These are phyloP conservation scores for Cercospora citrullina DNA, from an alignment of 2,329 filamentous ascomycete species.

Conservation along the genomic window DNA sequence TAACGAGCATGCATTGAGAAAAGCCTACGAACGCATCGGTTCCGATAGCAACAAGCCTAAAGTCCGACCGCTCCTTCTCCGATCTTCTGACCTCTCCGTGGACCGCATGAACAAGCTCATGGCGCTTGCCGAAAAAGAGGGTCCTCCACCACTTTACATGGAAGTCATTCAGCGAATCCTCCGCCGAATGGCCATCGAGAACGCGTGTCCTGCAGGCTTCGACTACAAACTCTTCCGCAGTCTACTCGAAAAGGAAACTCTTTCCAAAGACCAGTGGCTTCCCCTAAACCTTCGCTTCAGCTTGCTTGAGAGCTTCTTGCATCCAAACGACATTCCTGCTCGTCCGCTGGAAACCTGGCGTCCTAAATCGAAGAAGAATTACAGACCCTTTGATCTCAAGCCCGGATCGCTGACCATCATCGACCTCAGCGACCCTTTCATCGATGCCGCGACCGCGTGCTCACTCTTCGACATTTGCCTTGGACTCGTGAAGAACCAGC, in stretches of 20 bases:
- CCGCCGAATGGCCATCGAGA: conserved; percentile 54
- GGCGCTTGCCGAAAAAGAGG: conserved; percentile 48
- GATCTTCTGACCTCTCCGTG: conserved; percentile 51
- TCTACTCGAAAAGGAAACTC: conserved; percentile 39
- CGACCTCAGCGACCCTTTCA: conserved; percentile 71
- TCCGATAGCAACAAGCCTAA: conserved; percentile 44
- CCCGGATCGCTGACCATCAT: conserved; percentile 63
- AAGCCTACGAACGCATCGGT: conserved; percentile 45
- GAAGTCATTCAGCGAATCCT: conserved; percentile 58
- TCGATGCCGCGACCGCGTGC: conserved; percentile 67
- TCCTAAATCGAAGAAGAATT: background rate
- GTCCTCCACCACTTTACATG: conserved; percentile 55
- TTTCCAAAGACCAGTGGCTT: conserved; percentile 53
- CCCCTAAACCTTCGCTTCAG: conserved; percentile 63
- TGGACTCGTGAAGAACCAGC: conserved; percentile 54
- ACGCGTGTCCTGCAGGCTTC: conserved; percentile 41
- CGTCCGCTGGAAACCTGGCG: background rate
- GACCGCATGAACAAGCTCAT: conserved; percentile 58
- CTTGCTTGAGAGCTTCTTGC: conserved; percentile 64
- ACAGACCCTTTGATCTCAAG: conserved; percentile 32
- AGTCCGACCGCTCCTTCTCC: conserved; percentile 50
- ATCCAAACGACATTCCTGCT: conserved; percentile 11
- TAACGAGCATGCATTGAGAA: conserved; percentile 47
- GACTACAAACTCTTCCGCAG: conserved; percentile 53
- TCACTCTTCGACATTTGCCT: conserved; percentile 72